Conservation (phyloP, 257 asterid genomes). For the Solanum ahanhuiri region DNA sequence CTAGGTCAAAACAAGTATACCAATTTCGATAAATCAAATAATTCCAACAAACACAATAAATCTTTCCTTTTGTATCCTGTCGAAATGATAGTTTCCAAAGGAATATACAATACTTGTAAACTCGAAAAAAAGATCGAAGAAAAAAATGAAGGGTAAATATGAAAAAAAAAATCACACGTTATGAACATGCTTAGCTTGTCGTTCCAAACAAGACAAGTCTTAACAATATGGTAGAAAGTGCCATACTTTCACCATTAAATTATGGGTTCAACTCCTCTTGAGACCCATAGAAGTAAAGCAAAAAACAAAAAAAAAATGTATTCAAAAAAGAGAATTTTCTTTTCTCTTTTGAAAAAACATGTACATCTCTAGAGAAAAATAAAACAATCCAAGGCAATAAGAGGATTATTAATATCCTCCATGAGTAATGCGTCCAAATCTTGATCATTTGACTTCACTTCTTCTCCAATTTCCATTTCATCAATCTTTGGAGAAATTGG, state of each 20-base stretch:
- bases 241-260: background rate
- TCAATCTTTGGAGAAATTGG: constrained; percentile 24
- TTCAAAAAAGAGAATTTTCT: background rate
- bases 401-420: constrained; percentile 70
- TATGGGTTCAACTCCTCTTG: background rate
- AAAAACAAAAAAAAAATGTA: background rate
- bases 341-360: background rate
- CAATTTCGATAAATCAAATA: background rate
- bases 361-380: constrained; percentile 39
- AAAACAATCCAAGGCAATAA: constrained; percentile 74
- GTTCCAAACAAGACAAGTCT: background rate
- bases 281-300: background rate
- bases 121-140: background rate
- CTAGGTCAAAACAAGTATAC: background rate
- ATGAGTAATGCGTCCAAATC: constrained; percentile 29
- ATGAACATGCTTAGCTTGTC: background rate
- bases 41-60: background rate
- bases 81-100: background rate
- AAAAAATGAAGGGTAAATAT: background rate
- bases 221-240: background rate
- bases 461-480: constrained; percentile 16
- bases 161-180: background rate
- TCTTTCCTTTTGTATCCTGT: background rate
- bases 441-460: background rate
- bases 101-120: background rate